Evolutionary conservation across 805 yeast species (phyloP), one percentile per base, ranked within the genome.

Genomic region (Ogataea chonburiensis): DNA sequence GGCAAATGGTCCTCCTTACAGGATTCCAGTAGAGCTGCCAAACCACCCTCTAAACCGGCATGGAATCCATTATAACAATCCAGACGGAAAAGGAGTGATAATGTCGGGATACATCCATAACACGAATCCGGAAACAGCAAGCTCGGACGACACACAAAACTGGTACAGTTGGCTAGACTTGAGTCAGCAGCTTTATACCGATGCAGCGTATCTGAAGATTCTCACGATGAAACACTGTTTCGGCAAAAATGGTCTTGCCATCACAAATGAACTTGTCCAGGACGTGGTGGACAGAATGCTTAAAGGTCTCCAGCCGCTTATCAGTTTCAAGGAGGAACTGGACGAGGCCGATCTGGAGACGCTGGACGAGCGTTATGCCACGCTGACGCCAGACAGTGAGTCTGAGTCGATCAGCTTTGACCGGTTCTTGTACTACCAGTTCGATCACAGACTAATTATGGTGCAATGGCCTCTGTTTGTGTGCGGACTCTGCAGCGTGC

Each of bases 121-220:
- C 25, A 53, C 56, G 1, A 49, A 51, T 23, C 49, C 53, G 8
- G 45, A 43, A 26, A 49, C 56, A 3, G 35, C 52, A 5, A 42
- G 40, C 4, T 13, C 37, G 2, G 43, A 51, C 31, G 58, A 58
- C 28, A 38, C 38, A 11, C 55, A 52, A 5, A 49, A 58, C 21
- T 61, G 62, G 58, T 60, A 55, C 37, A 57, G 64, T 23, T 62
- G 66, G 66, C 45, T 51, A 31, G 67, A 62, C 44, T 37, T 63
- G 26, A 56, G 64, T 10, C 67, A 63, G 22, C 67, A 62, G 28
- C 17, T 60, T 27, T 71, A 69, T 45, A 58, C 61, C 45, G 53
- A 63, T 63, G 53, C 70, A 54, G 29, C 58, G 50, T 28, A 58
- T 56, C 34, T 71, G 63, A 31, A 65, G 54, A 34, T 66, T 51